These are phyloP conservation scores for Periconia macrospinosa DNA, from an alignment of 2,329 filamentous ascomycete genomes.

Conservation along the genomic window DNA sequence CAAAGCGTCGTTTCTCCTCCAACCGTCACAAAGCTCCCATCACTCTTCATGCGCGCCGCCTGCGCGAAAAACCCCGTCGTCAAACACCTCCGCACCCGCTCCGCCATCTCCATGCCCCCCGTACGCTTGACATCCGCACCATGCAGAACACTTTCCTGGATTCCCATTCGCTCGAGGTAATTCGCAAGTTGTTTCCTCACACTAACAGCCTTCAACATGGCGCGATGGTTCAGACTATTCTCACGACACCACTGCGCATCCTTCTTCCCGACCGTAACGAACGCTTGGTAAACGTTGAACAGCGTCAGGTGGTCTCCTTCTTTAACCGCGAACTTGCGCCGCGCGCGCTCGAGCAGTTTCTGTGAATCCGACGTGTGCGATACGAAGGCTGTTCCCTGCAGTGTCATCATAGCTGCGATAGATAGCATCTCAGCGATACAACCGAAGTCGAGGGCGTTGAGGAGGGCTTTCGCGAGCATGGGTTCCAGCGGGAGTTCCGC, in stretches of 20 bases:
- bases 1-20: conserved; percentile 72
- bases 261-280: conserved; percentile 79
- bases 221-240: conserved; percentile 84
- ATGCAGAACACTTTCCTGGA: conserved; percentile 58
- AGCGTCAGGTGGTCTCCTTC: conserved; percentile 94
- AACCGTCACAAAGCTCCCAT: conserved; percentile 88
- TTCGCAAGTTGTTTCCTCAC: conserved; percentile 84
- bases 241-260: conserved; percentile 85
- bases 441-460: conserved; percentile 72
- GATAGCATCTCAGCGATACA: conserved; percentile 86
- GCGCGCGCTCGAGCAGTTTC: conserved; percentile 71
- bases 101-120: conserved; percentile 57
- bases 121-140: conserved; percentile 40
- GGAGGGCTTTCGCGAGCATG: conserved; percentile 89
- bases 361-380: conserved; percentile 72
- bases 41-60: conserved; percentile 88
- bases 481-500: conserved; percentile 91
- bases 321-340: conserved; percentile 83
- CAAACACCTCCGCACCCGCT: conserved; percentile 81
- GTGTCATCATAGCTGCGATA: conserved; percentile 90
- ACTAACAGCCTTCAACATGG: conserved; percentile 78
- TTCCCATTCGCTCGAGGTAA: conserved; percentile 82
- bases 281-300: conserved; percentile 90
- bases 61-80: conserved; percentile 92
- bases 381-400: conserved; percentile 83